These are phyloP conservation scores for Saccharomyces eubayanus DNA, from an alignment of 805 yeast species.

Conservation along the genomic window DNA sequence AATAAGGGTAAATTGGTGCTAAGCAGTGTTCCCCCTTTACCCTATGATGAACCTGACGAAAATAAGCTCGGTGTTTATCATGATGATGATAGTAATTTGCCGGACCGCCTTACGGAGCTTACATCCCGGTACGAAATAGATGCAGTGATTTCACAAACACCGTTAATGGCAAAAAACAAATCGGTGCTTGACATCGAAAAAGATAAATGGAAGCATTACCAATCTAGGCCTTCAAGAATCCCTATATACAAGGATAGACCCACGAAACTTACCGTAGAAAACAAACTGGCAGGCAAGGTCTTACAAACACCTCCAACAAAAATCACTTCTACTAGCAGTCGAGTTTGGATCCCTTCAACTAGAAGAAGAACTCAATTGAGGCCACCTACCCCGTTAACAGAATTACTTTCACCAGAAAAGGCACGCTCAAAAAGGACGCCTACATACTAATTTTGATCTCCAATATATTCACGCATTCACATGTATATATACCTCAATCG, in stretches of 20 bases:
- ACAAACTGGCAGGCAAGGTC: constrained; percentile 1
- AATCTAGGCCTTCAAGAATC: neutral
- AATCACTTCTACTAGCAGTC: neutral
- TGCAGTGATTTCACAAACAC: neutral
- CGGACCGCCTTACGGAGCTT: neutral
- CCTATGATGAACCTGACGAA: constrained; percentile 3
- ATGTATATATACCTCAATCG: neutral
- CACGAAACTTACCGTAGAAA: neutral
- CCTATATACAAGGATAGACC: neutral
- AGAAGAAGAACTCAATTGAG: constrained; percentile 6
- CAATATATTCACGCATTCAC: neutral
- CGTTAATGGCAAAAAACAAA: neutral
- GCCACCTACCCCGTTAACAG: constrained; percentile 22
- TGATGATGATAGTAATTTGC: neutral
- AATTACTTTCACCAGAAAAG: constrained; percentile 5
- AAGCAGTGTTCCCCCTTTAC: constrained; percentile 14
- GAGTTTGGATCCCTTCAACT: constrained; percentile 9
- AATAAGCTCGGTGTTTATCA: neutral
- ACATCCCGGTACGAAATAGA: neutral
- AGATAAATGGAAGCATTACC: neutral
- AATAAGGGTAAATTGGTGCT: constrained; percentile 10
- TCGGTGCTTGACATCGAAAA: neutral
- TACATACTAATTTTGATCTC: neutral
- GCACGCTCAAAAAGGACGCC: neutral
- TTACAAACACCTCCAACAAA: constrained; percentile 3